Conservation (phyloP, 2,329 filamentous ascomycete species). For the Exophiala aquamarina region DNA sequence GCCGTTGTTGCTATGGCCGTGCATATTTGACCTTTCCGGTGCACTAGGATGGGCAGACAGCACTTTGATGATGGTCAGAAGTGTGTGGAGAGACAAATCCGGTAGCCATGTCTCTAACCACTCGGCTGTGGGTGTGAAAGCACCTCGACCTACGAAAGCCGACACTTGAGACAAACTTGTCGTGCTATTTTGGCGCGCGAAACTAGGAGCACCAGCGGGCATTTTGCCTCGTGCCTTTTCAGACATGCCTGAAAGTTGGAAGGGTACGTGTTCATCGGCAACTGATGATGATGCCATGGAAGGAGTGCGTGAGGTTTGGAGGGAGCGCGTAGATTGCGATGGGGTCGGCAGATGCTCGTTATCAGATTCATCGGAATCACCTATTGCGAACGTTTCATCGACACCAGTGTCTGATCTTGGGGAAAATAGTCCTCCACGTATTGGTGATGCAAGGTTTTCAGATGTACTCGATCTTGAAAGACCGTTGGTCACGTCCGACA, state of each 20-base stretch:
- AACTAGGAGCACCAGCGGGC: conserved; percentile 77
- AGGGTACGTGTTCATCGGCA: conserved; percentile 75
- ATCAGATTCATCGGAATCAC: conserved; percentile 75
- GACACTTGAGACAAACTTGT: conserved; percentile 73
- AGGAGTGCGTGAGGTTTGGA: conserved; percentile 58
- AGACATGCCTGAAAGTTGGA: conserved; percentile 87
- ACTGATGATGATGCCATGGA: conserved; percentile 66
- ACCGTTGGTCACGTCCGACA: conserved; percentile 34
- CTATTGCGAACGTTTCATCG: conserved; percentile 85
- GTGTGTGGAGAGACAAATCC: conserved; percentile 83
- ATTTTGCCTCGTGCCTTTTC: conserved; percentile 96
- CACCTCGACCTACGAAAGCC: conserved; percentile 52
- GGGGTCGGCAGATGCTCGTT: conserved; percentile 64
- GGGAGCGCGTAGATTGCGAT: conserved; percentile 56
- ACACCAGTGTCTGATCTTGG: conserved; percentile 13
- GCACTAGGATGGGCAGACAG: conserved; percentile 48
- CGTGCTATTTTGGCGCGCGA: conserved; percentile 87
- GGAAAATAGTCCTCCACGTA: conserved; percentile 7
- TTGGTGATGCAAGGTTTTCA: conserved; percentile 13
- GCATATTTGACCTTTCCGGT: conserved; percentile 32
- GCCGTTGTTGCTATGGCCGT: background rate
- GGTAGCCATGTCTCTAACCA: conserved; percentile 96
- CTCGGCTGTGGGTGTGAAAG: conserved; percentile 73
- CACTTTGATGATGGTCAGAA: conserved; percentile 71
- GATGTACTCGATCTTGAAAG: conserved; percentile 19